Conservation (phyloP, 2,329 filamentous ascomycete species). For the Monosporascus sp. region DNA sequence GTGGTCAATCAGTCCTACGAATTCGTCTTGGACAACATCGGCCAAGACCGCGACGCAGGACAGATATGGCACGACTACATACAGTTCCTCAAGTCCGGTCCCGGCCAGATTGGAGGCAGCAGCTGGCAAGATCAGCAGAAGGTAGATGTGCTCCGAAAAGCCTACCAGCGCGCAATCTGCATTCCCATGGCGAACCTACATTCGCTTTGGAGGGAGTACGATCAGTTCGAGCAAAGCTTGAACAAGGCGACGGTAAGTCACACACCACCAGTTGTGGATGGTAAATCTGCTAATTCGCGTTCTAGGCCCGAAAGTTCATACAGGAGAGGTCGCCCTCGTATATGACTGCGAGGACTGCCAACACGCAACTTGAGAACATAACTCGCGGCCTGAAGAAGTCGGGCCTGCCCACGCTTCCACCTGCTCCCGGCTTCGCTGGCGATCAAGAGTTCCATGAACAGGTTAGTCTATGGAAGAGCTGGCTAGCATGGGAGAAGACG, state of each 20-base stretch:
- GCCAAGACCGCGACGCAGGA: conserved; percentile 85
- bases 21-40: conserved; percentile 83
- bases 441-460: conserved; percentile 79
- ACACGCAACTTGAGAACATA: conserved; percentile 85
- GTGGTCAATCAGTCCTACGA: conserved; percentile 85
- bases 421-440: conserved; percentile 79
- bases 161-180: conserved; percentile 84
- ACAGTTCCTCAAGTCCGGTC: conserved; percentile 83
- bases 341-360: conserved; percentile 91
- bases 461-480: conserved; percentile 83
- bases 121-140: conserved; percentile 98
- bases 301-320: conserved; percentile 85
- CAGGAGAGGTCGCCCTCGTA: conserved; percentile 90
- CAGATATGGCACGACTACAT: conserved; percentile 93
- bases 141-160: conserved; percentile 88
- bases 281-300: conserved; percentile 13
- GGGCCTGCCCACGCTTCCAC: conserved; percentile 75
- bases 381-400: conserved; percentile 70
- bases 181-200: conserved; percentile 82
- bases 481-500: conserved; percentile 93
- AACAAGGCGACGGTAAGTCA: conserved; percentile 80
- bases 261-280: neutral
- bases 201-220: conserved; percentile 93
- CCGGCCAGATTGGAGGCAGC: conserved; percentile 76
- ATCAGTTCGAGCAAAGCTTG: conserved; percentile 87